These are phyloP conservation scores for Dorcoceras hygrometricum DNA, from an alignment of 257 asterid species.

Conservation along the genomic window DNA sequence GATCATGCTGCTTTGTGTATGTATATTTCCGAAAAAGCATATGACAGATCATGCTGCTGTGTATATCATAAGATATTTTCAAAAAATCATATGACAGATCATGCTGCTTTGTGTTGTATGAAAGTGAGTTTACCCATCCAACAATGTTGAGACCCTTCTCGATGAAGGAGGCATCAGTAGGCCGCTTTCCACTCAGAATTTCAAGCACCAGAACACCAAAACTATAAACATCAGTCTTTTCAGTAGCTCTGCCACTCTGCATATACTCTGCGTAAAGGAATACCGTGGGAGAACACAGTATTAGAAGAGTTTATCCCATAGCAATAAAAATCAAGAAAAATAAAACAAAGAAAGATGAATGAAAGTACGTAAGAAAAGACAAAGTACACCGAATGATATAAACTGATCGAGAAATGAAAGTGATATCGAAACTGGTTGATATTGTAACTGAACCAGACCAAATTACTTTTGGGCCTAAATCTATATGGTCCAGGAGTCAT, in stretches of 20 bases:
- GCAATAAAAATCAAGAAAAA: constrained; percentile 1
- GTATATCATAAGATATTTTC: neutral
- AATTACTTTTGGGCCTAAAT: too few species aligned
- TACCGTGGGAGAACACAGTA: constrained; percentile 7
- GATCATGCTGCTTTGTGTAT: neutral
- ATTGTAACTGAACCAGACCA: too few species aligned
- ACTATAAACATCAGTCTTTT: constrained; percentile 83
- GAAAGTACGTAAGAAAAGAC: constrained; percentile 2
- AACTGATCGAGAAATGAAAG: too few species aligned
- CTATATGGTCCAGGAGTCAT: too few species aligned
- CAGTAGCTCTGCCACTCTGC: constrained; percentile 94
- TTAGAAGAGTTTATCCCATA: constrained; percentile 8
- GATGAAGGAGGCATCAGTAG: constrained; percentile 76
- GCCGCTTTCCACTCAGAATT: constrained; percentile 70
- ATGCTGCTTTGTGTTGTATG: neutral
- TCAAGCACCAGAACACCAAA: constrained; percentile 83
- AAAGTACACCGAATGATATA: neutral
- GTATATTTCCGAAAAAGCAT: too few species aligned
- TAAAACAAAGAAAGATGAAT: neutral
- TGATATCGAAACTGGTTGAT: too few species aligned
- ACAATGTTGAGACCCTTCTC: constrained; percentile 86
- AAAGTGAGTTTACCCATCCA: constrained; percentile 66
- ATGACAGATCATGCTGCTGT: neutral
- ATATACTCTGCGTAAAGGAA: constrained; percentile 58
- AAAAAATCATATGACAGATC: too few species aligned